Percentiles rank a stretch among this genome's conserved stretches.
These are phyloP conservation scores for Gracilaria domingensis DNA, from an alignment of 23 red algal species.

Conservation along the genomic window DNA sequence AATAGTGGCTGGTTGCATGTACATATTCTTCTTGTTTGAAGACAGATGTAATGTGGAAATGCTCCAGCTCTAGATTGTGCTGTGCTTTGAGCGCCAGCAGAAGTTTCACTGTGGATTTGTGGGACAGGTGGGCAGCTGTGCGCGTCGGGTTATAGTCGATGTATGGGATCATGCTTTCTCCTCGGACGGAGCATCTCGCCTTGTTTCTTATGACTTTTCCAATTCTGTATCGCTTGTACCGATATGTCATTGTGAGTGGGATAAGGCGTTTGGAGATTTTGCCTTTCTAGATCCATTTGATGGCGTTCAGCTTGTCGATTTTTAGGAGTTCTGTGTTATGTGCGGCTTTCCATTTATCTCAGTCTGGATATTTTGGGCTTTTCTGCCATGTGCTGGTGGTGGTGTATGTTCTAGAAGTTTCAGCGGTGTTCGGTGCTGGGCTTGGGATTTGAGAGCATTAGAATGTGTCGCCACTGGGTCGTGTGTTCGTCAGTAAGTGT, in stretches of 20 bases:
- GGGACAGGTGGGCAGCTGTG: neutral
- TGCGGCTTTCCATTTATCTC: neutral
- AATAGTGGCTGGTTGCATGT: no score
- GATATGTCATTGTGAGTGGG: constrained; percentile 8
- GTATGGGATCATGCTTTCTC: neutral
- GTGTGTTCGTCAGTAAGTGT: neutral
- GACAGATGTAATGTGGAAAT: constrained; percentile 35
- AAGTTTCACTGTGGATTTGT: neutral
- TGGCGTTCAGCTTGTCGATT: constrained; percentile 17
- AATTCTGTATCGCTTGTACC: neutral
- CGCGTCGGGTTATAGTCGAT: neutral
- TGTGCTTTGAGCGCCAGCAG: neutral
- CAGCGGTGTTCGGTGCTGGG: neutral
- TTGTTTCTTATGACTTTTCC: neutral
- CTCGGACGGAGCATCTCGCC: neutral
- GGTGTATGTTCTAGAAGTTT: neutral
- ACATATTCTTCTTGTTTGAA: constrained; percentile 25
- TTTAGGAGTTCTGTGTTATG: neutral
- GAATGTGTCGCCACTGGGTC: constrained; percentile 4
- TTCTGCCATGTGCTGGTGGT: neutral
- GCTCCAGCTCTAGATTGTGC: neutral
- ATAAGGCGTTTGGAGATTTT: neutral
- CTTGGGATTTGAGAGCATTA: neutral
- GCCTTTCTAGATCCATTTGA: constrained; percentile 28
- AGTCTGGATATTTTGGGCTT: constrained; percentile 11